These are phyloP conservation scores for Russula sp. DNA, from an alignment of 768 basidiomycete species.

Conservation along the genomic window DNA sequence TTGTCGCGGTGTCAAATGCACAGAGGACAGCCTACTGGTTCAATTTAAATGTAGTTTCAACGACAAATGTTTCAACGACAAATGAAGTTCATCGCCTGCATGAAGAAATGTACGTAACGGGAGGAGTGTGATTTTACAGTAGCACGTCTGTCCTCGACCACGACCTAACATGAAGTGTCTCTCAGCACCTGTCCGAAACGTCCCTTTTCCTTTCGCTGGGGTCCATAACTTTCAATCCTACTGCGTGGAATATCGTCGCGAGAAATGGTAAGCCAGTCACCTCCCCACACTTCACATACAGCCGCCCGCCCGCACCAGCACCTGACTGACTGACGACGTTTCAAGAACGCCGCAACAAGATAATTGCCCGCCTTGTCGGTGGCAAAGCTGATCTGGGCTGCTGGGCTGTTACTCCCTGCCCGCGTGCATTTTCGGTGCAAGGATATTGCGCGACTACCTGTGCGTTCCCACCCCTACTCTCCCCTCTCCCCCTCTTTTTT, in stretches of 20 bases:
- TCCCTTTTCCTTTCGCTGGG: slow-evolving; percentile 62
- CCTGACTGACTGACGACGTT: slow-evolving; percentile 27
- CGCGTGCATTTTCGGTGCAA: slow-evolving; percentile 73
- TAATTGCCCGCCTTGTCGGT: slow-evolving; percentile 76
- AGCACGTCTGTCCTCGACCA: background rate
- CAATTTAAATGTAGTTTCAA: too few species aligned
- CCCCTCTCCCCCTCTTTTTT: background rate
- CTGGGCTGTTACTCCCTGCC: slow-evolving; percentile 86
- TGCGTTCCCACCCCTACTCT: slow-evolving; percentile 38
- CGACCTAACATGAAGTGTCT: slow-evolving; percentile 24
- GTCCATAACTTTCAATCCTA: slow-evolving; percentile 83
- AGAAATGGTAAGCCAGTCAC: slow-evolving; percentile 60
- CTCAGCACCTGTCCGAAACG: slow-evolving; percentile 45
- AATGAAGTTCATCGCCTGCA: too few species aligned
- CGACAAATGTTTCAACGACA: too few species aligned
- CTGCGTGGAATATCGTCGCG: slow-evolving; percentile 93
- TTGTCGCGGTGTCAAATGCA: too few species aligned
- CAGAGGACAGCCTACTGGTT: too few species aligned
- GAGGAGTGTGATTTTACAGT: too few species aligned
- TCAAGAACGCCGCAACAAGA: slow-evolving; percentile 74
- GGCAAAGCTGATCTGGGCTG: slow-evolving; percentile 61
- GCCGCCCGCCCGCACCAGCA: too few species aligned
- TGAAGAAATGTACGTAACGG: slow-evolving; percentile 1
- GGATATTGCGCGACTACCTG: slow-evolving; percentile 81
- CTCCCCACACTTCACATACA: background rate